These are phyloP conservation scores for Debaryomyces sp. DNA, from an alignment of 1,139 yeast genomes.

Conservation along the genomic window DNA sequence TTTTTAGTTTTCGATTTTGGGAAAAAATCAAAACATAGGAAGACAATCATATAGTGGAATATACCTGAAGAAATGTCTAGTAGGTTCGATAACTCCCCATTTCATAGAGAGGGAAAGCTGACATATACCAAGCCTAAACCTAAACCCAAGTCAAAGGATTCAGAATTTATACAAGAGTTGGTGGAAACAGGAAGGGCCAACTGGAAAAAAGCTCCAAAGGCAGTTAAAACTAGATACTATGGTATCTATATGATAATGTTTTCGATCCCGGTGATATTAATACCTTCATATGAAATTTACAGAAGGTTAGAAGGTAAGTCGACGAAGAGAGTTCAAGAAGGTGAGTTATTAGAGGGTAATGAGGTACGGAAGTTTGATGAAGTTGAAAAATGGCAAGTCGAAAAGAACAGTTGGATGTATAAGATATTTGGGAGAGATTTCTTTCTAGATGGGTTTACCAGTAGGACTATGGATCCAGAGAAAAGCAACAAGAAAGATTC, in stretches of 20 bases:
- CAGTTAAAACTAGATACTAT: conserved; percentile 38
- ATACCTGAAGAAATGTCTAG: conserved; percentile 9
- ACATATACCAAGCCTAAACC: conserved; percentile 12
- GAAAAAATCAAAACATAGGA: conserved; percentile 3
- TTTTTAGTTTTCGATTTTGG: conserved; percentile 3
- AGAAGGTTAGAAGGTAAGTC: conserved; percentile 45
- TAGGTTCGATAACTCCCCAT: conserved; percentile 29
- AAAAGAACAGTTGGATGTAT: conserved; percentile 41
- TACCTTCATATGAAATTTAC: conserved; percentile 41
- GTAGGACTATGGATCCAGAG: conserved; percentile 36
- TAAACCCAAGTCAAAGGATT: conserved; percentile 22
- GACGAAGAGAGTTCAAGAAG: conserved; percentile 45
- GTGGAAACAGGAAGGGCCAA: conserved; percentile 46
- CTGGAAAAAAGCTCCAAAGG: conserved; percentile 51
- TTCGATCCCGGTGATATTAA: conserved; percentile 40
- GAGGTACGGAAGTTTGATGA: conserved; percentile 40
- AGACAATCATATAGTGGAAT: not conserved
- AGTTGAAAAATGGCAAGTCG: conserved; percentile 44
- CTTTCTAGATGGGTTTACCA: conserved; percentile 50
- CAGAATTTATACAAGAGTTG: conserved; percentile 38
- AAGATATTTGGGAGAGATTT: conserved; percentile 46
- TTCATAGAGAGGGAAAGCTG: conserved; percentile 33
- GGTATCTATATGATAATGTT: conserved; percentile 44
- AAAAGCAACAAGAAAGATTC: conserved; percentile 1
- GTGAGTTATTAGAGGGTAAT: conserved; percentile 40